These are phyloP conservation scores for Apiotrichum gamsii DNA, from an alignment of 1,284 basidiomycete species.

Conservation along the genomic window DNA sequence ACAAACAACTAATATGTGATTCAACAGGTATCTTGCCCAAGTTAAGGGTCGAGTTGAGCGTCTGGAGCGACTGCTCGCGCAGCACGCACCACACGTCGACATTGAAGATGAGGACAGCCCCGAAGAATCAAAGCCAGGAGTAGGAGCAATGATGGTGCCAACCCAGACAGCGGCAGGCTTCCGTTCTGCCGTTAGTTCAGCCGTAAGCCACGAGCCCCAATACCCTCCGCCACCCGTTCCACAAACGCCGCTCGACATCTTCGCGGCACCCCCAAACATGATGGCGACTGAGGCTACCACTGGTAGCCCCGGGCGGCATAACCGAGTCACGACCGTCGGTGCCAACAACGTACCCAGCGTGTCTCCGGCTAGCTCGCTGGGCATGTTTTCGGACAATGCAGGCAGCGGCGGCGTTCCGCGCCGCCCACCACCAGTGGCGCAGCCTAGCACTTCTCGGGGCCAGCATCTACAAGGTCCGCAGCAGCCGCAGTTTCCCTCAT, in stretches of 20 bases:
- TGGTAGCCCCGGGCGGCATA: too few relatives aligned
- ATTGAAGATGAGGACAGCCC: background rate
- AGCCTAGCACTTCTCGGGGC: conserved; percentile 1
- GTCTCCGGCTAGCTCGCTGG: conserved; percentile 1
- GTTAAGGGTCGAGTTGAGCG: conserved; percentile 15
- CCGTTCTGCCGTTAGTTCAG: too few relatives aligned
- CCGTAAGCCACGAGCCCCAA: too few relatives aligned
- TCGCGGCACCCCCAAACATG: too few relatives aligned
- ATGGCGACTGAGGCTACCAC: too few relatives aligned
- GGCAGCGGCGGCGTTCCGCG: background rate
- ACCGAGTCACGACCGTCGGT: background rate
- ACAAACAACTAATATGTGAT: too few relatives aligned
- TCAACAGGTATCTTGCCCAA: conserved; percentile 23
- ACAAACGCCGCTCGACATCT: too few relatives aligned
- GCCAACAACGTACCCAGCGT: background rate
- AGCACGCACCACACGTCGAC: conserved; percentile 10
- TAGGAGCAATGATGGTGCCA: too few relatives aligned
- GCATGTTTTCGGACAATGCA: background rate
- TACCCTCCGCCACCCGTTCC: too few relatives aligned
- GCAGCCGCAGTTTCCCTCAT: background rate
- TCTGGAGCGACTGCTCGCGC: conserved; percentile 14
- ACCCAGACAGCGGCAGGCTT: too few relatives aligned
- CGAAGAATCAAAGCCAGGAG: too few relatives aligned
- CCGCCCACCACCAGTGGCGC: background rate
- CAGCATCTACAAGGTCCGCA: background rate